phyloP scores from a whole-genome alignment of 345 rosid genomes.

The Acer negundo region DNA sequence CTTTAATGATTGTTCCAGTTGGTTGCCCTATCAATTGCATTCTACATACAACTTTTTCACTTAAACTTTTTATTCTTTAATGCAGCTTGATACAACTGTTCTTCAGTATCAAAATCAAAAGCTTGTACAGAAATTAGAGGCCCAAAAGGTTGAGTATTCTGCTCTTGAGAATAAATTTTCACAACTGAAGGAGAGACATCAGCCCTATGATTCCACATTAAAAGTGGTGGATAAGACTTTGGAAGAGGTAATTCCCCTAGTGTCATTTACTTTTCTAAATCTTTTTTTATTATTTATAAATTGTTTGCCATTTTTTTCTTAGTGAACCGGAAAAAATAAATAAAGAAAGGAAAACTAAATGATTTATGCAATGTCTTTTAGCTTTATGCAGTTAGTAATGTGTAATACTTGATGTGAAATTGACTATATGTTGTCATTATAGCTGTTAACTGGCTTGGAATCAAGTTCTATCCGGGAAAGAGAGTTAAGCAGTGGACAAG shows the following conservation, averaged over 20 bases:
- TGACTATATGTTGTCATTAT: slow-evolving; percentile 33
- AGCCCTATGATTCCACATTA: slow-evolving; percentile 56
- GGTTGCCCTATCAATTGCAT: background rate
- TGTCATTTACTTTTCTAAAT: slow-evolving; percentile 6
- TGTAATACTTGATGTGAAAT: slow-evolving; percentile 16
- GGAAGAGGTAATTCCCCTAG: slow-evolving; percentile 53
- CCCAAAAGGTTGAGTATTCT: slow-evolving; percentile 72
- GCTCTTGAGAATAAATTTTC: slow-evolving; percentile 63
- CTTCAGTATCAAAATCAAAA: slow-evolving; percentile 88
- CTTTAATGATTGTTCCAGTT: background rate
- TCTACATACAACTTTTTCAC: background rate
- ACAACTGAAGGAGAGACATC: slow-evolving; percentile 57
- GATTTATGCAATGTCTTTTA: background rate
- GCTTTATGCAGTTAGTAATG: slow-evolving; percentile 12
- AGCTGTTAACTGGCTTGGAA: slow-evolving; percentile 70
- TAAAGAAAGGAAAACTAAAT: background rate
- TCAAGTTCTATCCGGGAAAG: slow-evolving; percentile 48
- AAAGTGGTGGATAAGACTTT: slow-evolving; percentile 67
- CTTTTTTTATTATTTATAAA: background rate
- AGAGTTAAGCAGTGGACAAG: slow-evolving; percentile 43
- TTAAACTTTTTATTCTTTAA: slow-evolving; percentile 19
- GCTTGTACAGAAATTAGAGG: slow-evolving; percentile 81
- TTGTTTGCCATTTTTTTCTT: background rate
- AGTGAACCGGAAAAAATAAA: background rate
- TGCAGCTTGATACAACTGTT: slow-evolving; percentile 76